These are phyloP conservation scores for Chrysanthemum lavandulifolium DNA, from an alignment of 129 eudicot species.

Conservation along the genomic window DNA sequence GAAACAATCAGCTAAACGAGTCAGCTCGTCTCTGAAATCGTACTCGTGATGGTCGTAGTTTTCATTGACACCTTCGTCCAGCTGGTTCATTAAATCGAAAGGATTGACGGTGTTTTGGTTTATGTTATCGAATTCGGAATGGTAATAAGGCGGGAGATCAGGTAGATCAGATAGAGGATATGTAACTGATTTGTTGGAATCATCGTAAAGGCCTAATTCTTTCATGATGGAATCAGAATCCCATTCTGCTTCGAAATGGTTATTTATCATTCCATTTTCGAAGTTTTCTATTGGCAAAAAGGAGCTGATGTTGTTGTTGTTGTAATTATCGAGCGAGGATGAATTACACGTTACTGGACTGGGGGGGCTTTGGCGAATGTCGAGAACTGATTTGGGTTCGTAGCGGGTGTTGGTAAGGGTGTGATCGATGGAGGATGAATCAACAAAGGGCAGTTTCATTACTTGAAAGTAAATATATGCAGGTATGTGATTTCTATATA, in stretches of 20 bases:
- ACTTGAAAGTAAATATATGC: no score
- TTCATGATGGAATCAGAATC: constrained; percentile 61
- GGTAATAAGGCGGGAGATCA: constrained; percentile 44
- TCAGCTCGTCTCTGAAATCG: constrained; percentile 62
- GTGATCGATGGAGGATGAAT: no score
- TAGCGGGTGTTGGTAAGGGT: no score
- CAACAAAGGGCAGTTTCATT: no score
- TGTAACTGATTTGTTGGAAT: constrained; percentile 22
- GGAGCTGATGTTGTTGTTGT: no score
- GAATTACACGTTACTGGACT: no score
- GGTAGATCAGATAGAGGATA: constrained; percentile 36
- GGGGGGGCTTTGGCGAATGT: no score
- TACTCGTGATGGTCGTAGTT: constrained; percentile 15
- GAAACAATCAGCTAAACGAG: constrained; percentile 70
- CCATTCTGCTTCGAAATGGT: constrained; percentile 40
- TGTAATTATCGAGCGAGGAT: no score
- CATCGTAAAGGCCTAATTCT: constrained; percentile 35
- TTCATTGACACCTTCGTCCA: constrained; percentile 27
- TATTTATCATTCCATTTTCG: constrained; percentile 53
- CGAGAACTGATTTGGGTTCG: no score
- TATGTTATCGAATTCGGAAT: constrained; percentile 36
- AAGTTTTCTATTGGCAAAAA: constrained; percentile 35
- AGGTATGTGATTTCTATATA: no score
- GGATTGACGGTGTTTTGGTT: constrained; percentile 10
- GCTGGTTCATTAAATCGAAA: constrained; percentile 31